Evolutionary conservation across 768 basidiomycete genomes (phyloP), one percentile per base, ranked within the genome.

Genomic region (Lactarius akahatsu): DNA sequence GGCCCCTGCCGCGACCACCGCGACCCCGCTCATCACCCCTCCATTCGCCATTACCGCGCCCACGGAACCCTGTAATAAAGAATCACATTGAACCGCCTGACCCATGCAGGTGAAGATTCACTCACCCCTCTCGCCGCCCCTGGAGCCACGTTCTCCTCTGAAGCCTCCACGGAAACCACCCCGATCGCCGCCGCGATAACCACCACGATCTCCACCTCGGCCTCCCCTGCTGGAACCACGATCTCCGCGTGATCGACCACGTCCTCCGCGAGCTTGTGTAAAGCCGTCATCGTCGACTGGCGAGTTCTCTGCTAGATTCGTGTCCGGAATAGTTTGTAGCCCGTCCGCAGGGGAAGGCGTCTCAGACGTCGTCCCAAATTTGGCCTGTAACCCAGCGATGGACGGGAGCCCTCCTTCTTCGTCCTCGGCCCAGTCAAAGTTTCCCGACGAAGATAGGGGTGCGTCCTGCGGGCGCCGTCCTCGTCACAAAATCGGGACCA

Each of bases 401-500:
- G 90, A 80, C n/a, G 92, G 92, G 18, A 94, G 83, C 6, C 84
- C 90, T 20, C 81, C 84, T 68, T 89, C 88, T n/a, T 91, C 89
- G 63, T 92, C 90, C 50, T 85, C 86, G 18, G 92, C 90, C 92
- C 92, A 94, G 75, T 94, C 88, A 63, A 94, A 81, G 32, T 84
- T 77, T n/a, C 72, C 76, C 57, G 70, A 66, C 7, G 57, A 62
- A 4, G 71, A 63, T 26, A 66, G 41, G 3, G 70, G 59, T 9
- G 63, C 50, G 26, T 52, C 67, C 72, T 73, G 40, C 55, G 3
- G 66, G 18, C 13, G 15, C 26, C 40, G 59, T 47, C 34, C 45
- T 30, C 61, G 36, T n/a, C n/a, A 45, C 10, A n/a, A 52, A n/a
- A 28, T 28, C 20, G 10, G 28, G 20, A 20, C 7, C 28, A 43